Percentiles rank a stretch among this genome's conserved stretches.
phyloP scores from a whole-genome alignment of 192 early-diverging fungal species.

The Dissophora globulifera region DNA sequence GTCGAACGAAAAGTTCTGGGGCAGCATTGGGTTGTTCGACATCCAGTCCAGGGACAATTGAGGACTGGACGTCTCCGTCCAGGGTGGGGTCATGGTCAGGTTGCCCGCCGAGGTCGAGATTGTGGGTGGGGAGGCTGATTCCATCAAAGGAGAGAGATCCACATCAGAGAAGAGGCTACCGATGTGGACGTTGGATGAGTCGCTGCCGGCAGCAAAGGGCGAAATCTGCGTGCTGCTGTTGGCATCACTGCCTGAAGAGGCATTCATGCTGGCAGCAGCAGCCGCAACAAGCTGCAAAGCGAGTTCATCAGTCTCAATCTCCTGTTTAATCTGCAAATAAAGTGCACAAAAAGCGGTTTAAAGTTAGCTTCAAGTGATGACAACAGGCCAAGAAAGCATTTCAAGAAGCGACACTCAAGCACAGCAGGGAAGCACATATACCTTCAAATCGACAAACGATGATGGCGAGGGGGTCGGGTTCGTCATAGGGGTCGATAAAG shows the following conservation, averaged over 20 bases:
- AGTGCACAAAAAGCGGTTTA: too few species aligned
- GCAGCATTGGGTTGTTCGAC: constrained; percentile 5
- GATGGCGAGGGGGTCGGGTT: constrained; percentile 26
- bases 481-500: constrained; percentile 26
- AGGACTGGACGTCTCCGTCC: constrained; percentile 16
- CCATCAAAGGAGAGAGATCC: constrained; percentile 38
- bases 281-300: constrained; percentile 41
- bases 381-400: too few species aligned
- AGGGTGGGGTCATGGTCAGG: too few species aligned
- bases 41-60: constrained; percentile 27
- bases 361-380: too few species aligned
- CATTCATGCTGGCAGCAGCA: constrained; percentile 31
- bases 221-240: constrained; percentile 18
- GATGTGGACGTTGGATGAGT: constrained; percentile 20
- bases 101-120: too few species aligned
- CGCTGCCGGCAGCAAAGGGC: constrained; percentile 21
- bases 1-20: constrained; percentile 41
- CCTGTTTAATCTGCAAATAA: constrained; percentile 16
- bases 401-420: not conserved
- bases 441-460: constrained; percentile 30
- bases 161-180: constrained; percentile 51
- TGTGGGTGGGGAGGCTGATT: constrained; percentile 20
- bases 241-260: too few species aligned
- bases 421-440: not conserved
- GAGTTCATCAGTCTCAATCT: constrained; percentile 27